Percentiles rank a stretch among this genome's conserved stretches.
Evolutionary conservation across 2,329 filamentous ascomycete genomes (phyloP).

Genomic region (Aspergillus sp.): DNA sequence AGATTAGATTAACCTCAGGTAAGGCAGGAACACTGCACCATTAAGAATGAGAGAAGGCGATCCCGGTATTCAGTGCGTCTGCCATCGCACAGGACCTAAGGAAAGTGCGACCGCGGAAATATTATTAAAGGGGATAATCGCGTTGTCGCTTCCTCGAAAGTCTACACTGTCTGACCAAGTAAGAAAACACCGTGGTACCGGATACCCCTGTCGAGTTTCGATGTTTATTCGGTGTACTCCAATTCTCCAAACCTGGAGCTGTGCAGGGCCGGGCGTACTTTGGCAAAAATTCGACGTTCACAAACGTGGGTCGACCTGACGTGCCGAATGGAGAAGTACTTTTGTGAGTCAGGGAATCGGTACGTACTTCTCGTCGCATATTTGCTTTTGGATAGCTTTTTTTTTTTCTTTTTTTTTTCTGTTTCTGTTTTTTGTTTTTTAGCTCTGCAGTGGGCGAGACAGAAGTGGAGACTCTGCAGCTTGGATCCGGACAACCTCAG

Average conservation of each 20-base stretch:
- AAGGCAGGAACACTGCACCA: constrained; percentile 8
- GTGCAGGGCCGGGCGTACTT: neutral
- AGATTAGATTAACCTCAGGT: constrained; percentile 11
- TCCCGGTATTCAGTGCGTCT: constrained; percentile 2
- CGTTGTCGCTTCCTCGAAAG: neutral
- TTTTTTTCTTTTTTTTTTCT: neutral
- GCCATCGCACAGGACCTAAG: neutral
- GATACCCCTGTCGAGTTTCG: neutral
- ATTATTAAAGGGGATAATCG: neutral
- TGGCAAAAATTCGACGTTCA: neutral
- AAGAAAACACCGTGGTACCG: neutral
- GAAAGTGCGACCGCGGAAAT: neutral
- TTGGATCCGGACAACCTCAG: neutral
- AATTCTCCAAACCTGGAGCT: neutral
- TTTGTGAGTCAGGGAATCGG: neutral
- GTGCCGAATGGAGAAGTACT: neutral
- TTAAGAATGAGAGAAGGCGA: neutral
- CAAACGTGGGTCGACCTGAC: neutral
- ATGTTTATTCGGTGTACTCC: neutral
- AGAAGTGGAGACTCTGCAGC: constrained; percentile 6
- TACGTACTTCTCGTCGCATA: neutral
- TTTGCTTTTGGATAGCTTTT: neutral
- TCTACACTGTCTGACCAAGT: neutral
- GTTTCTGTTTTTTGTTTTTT: neutral
- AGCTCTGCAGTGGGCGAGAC: neutral